Percentiles rank a stretch among this genome's conserved stretches.
phyloP scores from a whole-genome alignment of 768 basidiomycete species.

The Auriscalpium vulgare region DNA sequence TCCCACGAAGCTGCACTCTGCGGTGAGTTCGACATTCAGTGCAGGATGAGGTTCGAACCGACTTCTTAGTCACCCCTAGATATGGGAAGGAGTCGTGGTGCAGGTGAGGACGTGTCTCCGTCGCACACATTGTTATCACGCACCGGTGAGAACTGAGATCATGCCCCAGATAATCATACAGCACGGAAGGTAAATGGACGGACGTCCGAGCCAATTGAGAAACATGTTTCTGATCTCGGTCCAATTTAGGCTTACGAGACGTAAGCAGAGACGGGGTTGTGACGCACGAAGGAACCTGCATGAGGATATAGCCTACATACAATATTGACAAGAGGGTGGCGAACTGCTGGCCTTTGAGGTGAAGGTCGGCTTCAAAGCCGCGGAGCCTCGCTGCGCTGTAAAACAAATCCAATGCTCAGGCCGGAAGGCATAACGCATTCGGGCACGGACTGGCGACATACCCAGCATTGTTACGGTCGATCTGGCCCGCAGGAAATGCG shows the following conservation, averaged over 20 bases:
- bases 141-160: conserved; percentile 31
- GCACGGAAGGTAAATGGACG: conserved; percentile 55
- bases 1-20: conserved; percentile 35
- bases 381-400: conserved; percentile 28
- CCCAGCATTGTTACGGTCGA: conserved; percentile 68
- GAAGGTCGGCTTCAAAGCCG: conserved; percentile 62
- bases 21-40: neutral
- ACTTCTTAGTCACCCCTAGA: neutral
- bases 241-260: too few relatives aligned
- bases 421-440: neutral
- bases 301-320: conserved; percentile 64
- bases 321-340: conserved; percentile 58
- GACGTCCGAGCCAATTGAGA: conserved; percentile 56
- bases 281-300: conserved; percentile 68
- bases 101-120: neutral
- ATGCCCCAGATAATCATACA: conserved; percentile 69
- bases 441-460: conserved; percentile 29
- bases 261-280: neutral
- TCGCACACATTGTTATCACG: neutral
- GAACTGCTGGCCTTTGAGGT: conserved; percentile 55
- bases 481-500: conserved; percentile 25
- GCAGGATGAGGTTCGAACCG: neutral
- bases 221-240: conserved; percentile 51
- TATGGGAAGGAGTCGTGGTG: neutral
- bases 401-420: neutral